These are phyloP conservation scores for Thalia dealbata DNA, from an alignment of 176 grass and related monocot genomes.

Conservation along the genomic window DNA sequence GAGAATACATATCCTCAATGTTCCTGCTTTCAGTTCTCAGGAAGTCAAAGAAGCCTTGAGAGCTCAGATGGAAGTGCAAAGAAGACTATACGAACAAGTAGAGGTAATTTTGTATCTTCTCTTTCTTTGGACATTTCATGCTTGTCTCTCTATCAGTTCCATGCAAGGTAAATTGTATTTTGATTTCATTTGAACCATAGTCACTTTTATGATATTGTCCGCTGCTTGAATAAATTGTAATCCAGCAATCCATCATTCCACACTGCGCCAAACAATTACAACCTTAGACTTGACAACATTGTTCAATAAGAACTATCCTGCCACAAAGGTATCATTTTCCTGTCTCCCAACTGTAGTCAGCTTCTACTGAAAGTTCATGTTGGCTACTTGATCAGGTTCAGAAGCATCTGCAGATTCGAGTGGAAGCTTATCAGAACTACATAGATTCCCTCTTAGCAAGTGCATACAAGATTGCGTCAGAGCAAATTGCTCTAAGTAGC, in stretches of 20 bases:
- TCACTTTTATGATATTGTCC: no score
- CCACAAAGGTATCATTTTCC: not conserved
- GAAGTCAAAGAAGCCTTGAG: constrained; percentile 66
- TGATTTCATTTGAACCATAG: no score
- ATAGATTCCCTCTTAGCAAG: constrained; percentile 75
- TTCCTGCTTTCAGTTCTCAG: constrained; percentile 40
- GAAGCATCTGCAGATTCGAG: constrained; percentile 90
- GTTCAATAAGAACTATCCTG: not conserved
- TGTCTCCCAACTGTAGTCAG: not conserved
- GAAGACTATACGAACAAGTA: constrained; percentile 44
- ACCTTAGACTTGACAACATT: no score
- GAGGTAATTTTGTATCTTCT: constrained; percentile 15
- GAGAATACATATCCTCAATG: constrained; percentile 11
- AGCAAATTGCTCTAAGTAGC: constrained; percentile 45
- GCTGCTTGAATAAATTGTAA: no score
- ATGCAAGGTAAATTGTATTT: no score
- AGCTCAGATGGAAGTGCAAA: constrained; percentile 47
- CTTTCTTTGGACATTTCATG: not conserved
- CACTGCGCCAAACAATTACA: no score
- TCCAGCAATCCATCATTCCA: no score
- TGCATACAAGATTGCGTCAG: constrained; percentile 81
- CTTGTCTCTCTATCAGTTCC: no score
- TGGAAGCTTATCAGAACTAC: constrained; percentile 88
- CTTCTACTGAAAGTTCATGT: not conserved
- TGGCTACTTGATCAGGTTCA: constrained; percentile 46